Evolutionary conservation across 495 filamentous ascomycete genomes (phyloP), one percentile per base, ranked within the genome.

Genomic region (Rostrohypoxylon terebratum): DNA sequence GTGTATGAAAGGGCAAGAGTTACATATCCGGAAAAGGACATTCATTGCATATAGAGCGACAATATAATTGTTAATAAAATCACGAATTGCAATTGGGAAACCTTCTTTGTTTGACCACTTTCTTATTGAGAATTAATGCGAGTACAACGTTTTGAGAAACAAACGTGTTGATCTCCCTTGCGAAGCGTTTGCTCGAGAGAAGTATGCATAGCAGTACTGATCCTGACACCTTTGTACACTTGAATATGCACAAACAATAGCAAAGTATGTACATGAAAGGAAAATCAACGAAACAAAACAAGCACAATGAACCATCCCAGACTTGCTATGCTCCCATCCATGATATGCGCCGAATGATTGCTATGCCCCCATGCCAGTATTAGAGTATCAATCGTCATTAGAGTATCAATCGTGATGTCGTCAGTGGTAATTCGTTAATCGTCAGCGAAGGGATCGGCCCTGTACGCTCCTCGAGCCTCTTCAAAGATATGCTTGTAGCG

Each of bases 391-490:
- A n/a, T n/a, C n/a, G n/a, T n/a, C n/a, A n/a, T n/a, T n/a, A n/a
- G n/a, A n/a, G n/a, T n/a, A n/a, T 16, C 1, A 14, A 16, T n/a
- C 38, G 38, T 42, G 4, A 14, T 1, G 20, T 42, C 21, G 13
- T n/a, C 18, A 16, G 7, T 47, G 2, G 28, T 28, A 14, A 2
- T 28, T 21, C 69, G 4, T 16, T 50, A 73, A 5, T 67, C 58
- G 14, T 74, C 67, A 25, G 14, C 8, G 23, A 59, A 74, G 2
- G 72, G 67, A 9, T 71, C 63, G 14, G 50, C 59, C 44, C 59
- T 67, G 45, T 74, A 74, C 2, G 44, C 58, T 0, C 23, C n/a
- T 3, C 72, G 13, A 0, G 72, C 72, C 0, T 23, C 45, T 11
- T 47, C 23, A 34, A 74, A 74, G 9, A 47, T n/a, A 18, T n/a